A percentile compares a stretch with the other conserved stretches of the same genome.
Conservation (phyloP, 78 protist genomes). For the Tieghemostelium lacteum region DNA sequence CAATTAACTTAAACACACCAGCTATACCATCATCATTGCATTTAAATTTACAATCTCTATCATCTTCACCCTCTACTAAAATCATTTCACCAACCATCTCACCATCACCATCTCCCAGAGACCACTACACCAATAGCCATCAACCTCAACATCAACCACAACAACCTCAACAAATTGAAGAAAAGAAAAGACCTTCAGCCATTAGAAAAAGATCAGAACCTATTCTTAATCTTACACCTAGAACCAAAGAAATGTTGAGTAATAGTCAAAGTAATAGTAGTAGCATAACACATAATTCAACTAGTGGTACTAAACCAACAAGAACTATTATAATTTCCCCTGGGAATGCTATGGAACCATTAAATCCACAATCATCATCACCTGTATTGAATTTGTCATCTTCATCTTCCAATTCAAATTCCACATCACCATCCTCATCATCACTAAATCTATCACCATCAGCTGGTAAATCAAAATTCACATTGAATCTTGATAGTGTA, state of each 20-base stretch:
- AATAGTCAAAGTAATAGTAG: not conserved
- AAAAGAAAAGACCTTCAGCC: slow-evolving; percentile 30
- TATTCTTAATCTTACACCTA: not conserved
- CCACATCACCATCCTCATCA: not conserved
- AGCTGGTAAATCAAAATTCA: not conserved
- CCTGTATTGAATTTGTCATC: not conserved
- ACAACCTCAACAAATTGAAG: not conserved
- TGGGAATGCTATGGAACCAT: not conserved
- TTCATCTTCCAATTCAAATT: not conserved
- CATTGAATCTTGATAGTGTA: not conserved
- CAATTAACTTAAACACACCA: not conserved
- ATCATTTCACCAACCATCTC: not conserved
- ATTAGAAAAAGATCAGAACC: slow-evolving; percentile 38
- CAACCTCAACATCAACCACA: not conserved
- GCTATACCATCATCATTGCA: not conserved
- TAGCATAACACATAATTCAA: too few relatives aligned
- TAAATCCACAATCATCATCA: not conserved
- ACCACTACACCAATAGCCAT: not conserved
- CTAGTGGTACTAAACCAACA: too few relatives aligned
- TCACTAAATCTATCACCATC: not conserved
- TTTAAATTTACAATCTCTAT: not conserved
- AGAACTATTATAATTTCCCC: too few relatives aligned
- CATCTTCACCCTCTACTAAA: too few relatives aligned
- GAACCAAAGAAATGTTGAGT: not conserved
- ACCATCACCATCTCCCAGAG: slow-evolving; percentile 4